These are phyloP conservation scores for Nevesoporus exiguus DNA, from an alignment of 768 basidiomycete species.

Conservation along the genomic window DNA sequence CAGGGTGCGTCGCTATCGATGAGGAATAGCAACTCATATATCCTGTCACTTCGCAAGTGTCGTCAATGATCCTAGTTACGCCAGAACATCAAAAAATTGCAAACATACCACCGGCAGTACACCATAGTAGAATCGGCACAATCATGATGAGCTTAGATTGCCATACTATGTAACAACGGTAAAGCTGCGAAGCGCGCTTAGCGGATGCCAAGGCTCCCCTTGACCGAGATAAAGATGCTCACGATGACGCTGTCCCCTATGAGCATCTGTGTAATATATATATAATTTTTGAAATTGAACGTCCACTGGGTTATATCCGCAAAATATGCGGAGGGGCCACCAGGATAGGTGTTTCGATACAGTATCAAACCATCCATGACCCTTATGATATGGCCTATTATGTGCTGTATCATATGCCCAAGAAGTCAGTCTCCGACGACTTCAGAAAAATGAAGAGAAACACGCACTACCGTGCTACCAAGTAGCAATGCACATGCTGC, in stretches of 20 bases:
- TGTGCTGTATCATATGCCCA: background rate
- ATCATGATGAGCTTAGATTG: background rate
- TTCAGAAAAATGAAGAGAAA: background rate
- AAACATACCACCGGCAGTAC: background rate
- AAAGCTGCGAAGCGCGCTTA: background rate
- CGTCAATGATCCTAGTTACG: background rate
- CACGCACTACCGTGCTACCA: background rate
- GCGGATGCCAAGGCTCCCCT: background rate
- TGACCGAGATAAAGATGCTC: background rate
- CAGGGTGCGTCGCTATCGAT: background rate
- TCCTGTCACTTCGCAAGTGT: background rate
- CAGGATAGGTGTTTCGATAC: background rate
- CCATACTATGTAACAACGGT: background rate
- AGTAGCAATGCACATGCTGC: background rate
- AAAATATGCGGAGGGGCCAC: background rate
- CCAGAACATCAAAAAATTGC: background rate
- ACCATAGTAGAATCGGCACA: background rate
- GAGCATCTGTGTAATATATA: constrained; percentile 20
- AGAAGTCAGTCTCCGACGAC: background rate
- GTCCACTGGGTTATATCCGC: background rate
- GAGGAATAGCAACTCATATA: constrained; percentile 4
- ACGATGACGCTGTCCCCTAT: constrained; percentile 27
- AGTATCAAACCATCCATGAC: background rate
- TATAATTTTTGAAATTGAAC: constrained; percentile 14
- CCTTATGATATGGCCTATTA: background rate